Evolutionary conservation across 768 basidiomycete species (phyloP), one percentile per base, ranked within the genome.

Genomic region (Hydnum rufescens): DNA sequence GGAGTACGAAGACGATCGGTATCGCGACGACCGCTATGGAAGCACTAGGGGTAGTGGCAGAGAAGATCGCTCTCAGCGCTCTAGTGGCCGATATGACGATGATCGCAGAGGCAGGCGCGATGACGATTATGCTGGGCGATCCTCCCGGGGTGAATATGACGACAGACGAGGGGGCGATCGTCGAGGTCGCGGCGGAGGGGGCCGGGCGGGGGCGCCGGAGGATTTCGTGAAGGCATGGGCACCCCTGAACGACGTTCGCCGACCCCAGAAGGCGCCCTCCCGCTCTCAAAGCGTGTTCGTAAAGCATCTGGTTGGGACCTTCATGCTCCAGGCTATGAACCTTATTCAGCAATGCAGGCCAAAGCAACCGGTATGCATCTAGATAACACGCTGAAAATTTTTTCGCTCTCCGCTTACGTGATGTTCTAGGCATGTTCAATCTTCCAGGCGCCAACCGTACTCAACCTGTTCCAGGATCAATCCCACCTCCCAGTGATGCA

Each of bases 251-350:
- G 83, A 58, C 68, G 90, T 59, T 86, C 82, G 0, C 92, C 93
- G 5, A 97, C 93, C 5, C 95, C 95, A 0, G 80, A 86, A 61
- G 84, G 82, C 47, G 75, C 78, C 13, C 68, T 78, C 39, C 80
- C 86, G 0, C 66, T 99, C 57, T 81, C 82, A 4, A 87, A 96
- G 62, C 71, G 90, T 57, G 82, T 82, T 63, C 71, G 90, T 28
- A 86, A 85, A 60, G 83, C 87, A 3, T 89, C 87, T 43, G 85
- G 86, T 0, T 99, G 95, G 95, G 89, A 99, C 65, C 82, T 95
- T 22, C 83, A 89, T 65, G 87, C 92, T 18, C 83, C 86, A 2
- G 90, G 90, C 3, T 97, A 95, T 58, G 93, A 97, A 61, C 84
- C 85, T 59, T 87, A 95, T 60, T 82, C 81, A 3, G 89, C 93